Evolutionary conservation across 1,284 basidiomycete genomes (phyloP).

Genomic region (Naganishia sp.): DNA sequence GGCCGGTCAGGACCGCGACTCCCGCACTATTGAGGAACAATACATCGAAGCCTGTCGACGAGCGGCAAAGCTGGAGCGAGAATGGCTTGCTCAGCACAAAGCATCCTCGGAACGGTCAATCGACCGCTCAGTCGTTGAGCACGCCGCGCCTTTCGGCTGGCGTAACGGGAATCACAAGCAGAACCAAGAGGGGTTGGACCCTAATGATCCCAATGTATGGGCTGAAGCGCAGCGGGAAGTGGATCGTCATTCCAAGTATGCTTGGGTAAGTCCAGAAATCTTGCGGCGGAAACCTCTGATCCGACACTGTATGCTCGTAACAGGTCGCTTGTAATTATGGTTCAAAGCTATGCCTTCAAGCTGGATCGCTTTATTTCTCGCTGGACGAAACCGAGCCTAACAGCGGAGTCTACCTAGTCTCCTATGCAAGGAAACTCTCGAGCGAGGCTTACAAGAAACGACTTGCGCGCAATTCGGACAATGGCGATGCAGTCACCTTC

Average conservation of each 20-base stretch:
- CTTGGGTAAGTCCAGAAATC: conserved; percentile 3
- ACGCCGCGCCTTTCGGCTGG: too few species aligned
- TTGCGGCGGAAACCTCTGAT: neutral
- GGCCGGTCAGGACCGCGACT: too few species aligned
- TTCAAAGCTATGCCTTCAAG: neutral
- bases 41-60: neutral
- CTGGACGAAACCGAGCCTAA: conserved; percentile 1
- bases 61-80: neutral
- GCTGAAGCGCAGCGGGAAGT: neutral
- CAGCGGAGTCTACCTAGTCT: neutral
- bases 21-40: neutral
- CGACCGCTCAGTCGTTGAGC: neutral
- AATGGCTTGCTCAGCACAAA: neutral
- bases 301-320: neutral
- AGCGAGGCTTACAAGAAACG: neutral
- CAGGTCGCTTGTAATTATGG: conserved; percentile 6
- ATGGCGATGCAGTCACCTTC: neutral
- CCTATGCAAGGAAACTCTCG: neutral
- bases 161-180: too few species aligned
- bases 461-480: neutral
- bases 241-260: conserved; percentile 5
- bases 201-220: neutral
- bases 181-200: neutral
- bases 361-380: conserved; percentile 11
- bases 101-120: neutral